Evolutionary conservation across 2,329 filamentous ascomycete species (phyloP), one percentile per base, ranked within the genome.

Genomic region (Epichloe typhina): DNA sequence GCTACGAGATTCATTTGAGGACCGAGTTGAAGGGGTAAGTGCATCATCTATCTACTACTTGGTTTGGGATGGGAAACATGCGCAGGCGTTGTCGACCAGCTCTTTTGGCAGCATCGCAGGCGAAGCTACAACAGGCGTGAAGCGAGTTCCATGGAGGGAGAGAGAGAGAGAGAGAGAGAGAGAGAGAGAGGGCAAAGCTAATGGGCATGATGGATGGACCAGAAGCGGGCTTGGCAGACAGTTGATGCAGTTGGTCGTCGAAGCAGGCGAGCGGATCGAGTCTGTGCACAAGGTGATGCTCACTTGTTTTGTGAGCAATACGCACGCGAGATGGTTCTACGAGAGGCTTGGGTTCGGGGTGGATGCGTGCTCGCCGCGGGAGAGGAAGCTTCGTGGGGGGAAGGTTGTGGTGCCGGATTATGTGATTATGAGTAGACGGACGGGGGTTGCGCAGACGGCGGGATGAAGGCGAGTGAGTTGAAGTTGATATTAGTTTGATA

Each of bases 1-100:
- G 86, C 63, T 91, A 89, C 62, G 86, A 91, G 66, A 79, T 91
- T 37, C 86, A 91, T 60, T 73, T 90, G 3, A 65, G 70, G 38
- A 66, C 72, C 1, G 65, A 70, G 1, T 62, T 85, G 4, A 76
- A 78, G 56, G 74, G 82, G 68, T 79, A 63, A 54, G 67, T 66
- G 21, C 17, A 31, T 42, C 21, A 3, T 9, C 26, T 8, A 31
- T 31, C 26, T 31, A 31, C 26, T 31, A 31, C 26, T 31, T 31
- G 26, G 26, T 31, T 31, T 31, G 26, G 26, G 26, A 31, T 31
- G 26, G 26, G 26, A 8, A 8, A 31, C 26, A 31, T 3, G 26
- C 0, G 26, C 26, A 31, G 26, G 26, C 26, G 26, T 26, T 26
- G 23, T 26, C 6, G 23, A 26, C 7, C 7, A 26, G 23, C 23